A percentile compares a stretch with the other conserved stretches of the same genome.
phyloP scores from a whole-genome alignment of 2,329 filamentous ascomycete species.

The Penicillium thymicola region DNA sequence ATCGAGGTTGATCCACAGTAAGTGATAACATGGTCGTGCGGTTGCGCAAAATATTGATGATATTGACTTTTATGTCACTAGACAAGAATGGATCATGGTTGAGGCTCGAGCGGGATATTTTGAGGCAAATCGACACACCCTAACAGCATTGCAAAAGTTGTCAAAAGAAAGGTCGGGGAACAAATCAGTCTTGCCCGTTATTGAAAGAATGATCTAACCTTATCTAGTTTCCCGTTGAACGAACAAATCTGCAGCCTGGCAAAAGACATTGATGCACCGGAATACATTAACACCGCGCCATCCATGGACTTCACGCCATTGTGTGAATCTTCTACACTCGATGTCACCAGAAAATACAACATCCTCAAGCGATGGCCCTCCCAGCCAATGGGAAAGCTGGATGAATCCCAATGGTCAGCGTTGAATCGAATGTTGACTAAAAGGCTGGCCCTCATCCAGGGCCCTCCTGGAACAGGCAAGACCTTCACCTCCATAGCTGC shows the following conservation, averaged over 20 bases:
- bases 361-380: constrained; percentile 56
- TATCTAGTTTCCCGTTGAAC: constrained; percentile 43
- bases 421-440: constrained; percentile 68
- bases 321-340: constrained; percentile 34
- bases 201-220: neutral
- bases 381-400: constrained; percentile 50
- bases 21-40: neutral
- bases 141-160: constrained; percentile 68
- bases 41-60: neutral
- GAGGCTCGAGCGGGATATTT: constrained; percentile 72
- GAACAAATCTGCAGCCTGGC: constrained; percentile 43
- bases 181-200: neutral
- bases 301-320: constrained; percentile 50
- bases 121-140: constrained; percentile 69
- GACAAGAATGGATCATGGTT: constrained; percentile 70
- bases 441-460: constrained; percentile 73
- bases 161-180: constrained; percentile 49
- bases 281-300: constrained; percentile 52
- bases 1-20: constrained; percentile 65
- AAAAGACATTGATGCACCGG: constrained; percentile 46
- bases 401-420: constrained; percentile 68
- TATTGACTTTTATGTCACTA: neutral
- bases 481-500: constrained; percentile 76
- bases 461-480: constrained; percentile 76
- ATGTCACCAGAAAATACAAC: constrained; percentile 43